Percentiles rank a stretch among this genome's conserved stretches.
Conservation (phyloP, 495 filamentous ascomycete genomes). For the Penicillium mononematosum region DNA sequence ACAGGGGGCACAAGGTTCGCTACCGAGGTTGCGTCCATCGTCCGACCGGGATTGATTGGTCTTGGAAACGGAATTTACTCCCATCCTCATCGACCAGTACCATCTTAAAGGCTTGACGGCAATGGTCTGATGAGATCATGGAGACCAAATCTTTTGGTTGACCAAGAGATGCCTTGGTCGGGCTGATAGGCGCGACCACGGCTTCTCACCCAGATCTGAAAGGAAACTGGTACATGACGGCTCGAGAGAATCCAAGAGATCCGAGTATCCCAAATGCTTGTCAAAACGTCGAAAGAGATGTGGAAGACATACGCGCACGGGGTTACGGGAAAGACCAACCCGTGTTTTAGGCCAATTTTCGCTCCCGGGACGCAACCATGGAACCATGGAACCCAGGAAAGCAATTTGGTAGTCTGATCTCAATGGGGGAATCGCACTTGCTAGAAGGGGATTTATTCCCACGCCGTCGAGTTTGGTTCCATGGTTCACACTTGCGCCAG, state of each 20-base stretch:
- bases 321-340: slow-evolving; percentile 5
- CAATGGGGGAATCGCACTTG: background rate
- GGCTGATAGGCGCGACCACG: background rate
- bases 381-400: background rate
- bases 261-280: background rate
- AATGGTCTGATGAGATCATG: background rate
- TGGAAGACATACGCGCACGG: slow-evolving; percentile 3
- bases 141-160: background rate
- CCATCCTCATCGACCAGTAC: slow-evolving; percentile 2
- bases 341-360: slow-evolving; percentile 4
- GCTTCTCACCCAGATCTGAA: background rate
- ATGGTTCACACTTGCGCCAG: slow-evolving; percentile 40
- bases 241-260: background rate
- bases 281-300: background rate
- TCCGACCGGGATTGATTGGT: slow-evolving; percentile 7
- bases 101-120: background rate
- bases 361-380: background rate
- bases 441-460: background rate
- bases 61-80: background rate
- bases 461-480: slow-evolving; percentile 44
- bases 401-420: slow-evolving; percentile 13
- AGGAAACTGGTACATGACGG: background rate
- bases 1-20: background rate
- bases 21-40: background rate
- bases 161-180: background rate